Evolutionary conservation across 2,329 filamentous ascomycete species (phyloP), one percentile per base, ranked within the genome.

Genomic region (Scedosporium boydii): DNA sequence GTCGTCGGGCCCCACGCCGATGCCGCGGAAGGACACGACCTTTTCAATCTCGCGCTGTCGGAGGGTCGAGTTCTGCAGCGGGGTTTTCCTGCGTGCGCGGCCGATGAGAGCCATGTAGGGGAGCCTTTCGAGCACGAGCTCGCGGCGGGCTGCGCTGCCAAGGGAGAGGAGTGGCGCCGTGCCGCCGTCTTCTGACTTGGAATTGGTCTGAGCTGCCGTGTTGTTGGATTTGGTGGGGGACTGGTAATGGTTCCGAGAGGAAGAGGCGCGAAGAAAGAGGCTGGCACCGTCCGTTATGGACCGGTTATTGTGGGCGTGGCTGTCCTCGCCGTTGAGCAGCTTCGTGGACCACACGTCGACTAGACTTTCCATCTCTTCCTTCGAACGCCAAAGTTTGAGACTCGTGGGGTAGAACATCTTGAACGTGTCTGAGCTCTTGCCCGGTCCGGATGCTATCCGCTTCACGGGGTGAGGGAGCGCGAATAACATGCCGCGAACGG

Each of bases 371-470:
- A 93, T 81, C 71, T 97, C 93, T 71, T 98, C 93, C 65, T 85
- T 88, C 62, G 86, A 83, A 64, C 88, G 83, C 91, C 93, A 96
- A 10, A 97, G 74, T 68, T 91, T 91, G 51, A 96, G 77, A 62
- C 89, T 91, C 0, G 87, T 87, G 0, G 95, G 95, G 70, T 95
- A 99, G 67, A 93, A 96, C 90, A 99, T 96, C 70, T 90, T 93
- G 76, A 87, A 88, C 0, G 89, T 83, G 69, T 92, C 90, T 74
- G 58, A 26, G 44, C 57, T 46, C 34, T 46, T n/a, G 4, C 61
- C 57, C 6, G 42, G 3, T 7, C 61, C 61, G n/a, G 57, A 59
- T 68, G 78, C 72, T 80, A 80, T 81, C n/a, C 87, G 82, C 71
- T 90, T 93, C 9, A 99, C 95, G 0, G 93, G 93, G 68, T 84